phyloP scores from a whole-genome alignment of 2,329 filamentous ascomycete genomes.

The Aspergillus hortae region DNA sequence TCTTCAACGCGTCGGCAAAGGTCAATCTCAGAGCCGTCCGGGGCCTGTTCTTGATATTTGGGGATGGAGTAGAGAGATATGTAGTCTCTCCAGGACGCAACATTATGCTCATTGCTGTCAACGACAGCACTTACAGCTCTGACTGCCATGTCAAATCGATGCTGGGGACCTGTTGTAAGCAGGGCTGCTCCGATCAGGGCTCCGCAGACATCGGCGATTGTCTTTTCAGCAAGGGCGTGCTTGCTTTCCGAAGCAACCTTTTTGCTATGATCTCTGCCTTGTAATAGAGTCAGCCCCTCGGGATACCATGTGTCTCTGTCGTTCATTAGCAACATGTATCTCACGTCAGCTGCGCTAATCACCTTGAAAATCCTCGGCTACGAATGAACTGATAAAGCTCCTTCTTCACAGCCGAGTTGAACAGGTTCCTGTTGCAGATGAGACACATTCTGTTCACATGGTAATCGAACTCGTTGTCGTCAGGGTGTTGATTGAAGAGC shows the following conservation, averaged over 20 bases:
- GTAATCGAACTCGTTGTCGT: constrained; percentile 78
- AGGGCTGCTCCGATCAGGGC: constrained; percentile 85
- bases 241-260: constrained; percentile 39
- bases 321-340: not conserved
- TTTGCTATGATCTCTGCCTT: constrained; percentile 63
- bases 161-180: constrained; percentile 50
- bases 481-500: constrained; percentile 71
- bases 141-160: constrained; percentile 58
- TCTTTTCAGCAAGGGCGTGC: constrained; percentile 79
- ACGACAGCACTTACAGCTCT: constrained; percentile 60
- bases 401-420: constrained; percentile 67
- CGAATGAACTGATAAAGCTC: constrained; percentile 72
- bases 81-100: constrained; percentile 71
- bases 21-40: constrained; percentile 65
- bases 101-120: constrained; percentile 64
- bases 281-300: constrained; percentile 66
- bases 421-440: constrained; percentile 87
- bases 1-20: constrained; percentile 62
- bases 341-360: constrained; percentile 12
- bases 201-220: constrained; percentile 90
- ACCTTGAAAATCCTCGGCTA: constrained; percentile 74
- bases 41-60: constrained; percentile 61
- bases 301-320: constrained; percentile 80
- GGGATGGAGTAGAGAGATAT: constrained; percentile 65
- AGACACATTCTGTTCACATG: constrained; percentile 89